Percentiles rank a stretch among this genome's conserved stretches.
These are phyloP conservation scores for Globisporangium lucens DNA, from an alignment of 352 stramenopile genomes.

Conservation along the genomic window DNA sequence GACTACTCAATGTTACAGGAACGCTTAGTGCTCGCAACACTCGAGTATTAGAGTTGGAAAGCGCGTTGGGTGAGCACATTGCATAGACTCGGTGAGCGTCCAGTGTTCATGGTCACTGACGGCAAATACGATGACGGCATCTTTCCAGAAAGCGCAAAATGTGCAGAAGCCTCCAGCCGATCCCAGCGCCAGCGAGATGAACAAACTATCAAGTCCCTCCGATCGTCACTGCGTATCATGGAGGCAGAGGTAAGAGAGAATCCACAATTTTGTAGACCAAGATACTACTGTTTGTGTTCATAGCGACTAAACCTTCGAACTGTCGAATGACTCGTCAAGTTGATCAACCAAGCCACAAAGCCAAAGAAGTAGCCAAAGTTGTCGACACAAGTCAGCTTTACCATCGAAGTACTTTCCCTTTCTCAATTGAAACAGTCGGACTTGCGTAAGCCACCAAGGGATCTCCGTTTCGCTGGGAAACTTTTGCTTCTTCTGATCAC, in stretches of 20 bases:
- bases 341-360: constrained; percentile 7
- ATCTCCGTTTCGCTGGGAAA: no score
- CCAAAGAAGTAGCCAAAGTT: background rate
- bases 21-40: background rate
- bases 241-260: constrained; percentile 4
- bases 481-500: no score
- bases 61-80: background rate
- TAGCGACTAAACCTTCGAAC: background rate
- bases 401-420: background rate
- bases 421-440: background rate
- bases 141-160: constrained; percentile 2
- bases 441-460: background rate
- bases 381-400: background rate
- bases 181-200: constrained; percentile 11
- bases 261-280: background rate
- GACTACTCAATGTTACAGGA: background rate
- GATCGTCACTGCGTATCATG: constrained; percentile 1
- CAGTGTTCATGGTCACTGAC: background rate
- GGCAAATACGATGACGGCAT: no score
- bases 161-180: background rate
- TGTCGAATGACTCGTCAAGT: background rate
- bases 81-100: background rate
- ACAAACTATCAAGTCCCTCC: constrained; percentile 5
- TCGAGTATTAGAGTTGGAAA: constrained; percentile 6
- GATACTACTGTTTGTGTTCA: background rate